Conservation (phyloP, 768 basidiomycete genomes). For the Calocera cornea region DNA sequence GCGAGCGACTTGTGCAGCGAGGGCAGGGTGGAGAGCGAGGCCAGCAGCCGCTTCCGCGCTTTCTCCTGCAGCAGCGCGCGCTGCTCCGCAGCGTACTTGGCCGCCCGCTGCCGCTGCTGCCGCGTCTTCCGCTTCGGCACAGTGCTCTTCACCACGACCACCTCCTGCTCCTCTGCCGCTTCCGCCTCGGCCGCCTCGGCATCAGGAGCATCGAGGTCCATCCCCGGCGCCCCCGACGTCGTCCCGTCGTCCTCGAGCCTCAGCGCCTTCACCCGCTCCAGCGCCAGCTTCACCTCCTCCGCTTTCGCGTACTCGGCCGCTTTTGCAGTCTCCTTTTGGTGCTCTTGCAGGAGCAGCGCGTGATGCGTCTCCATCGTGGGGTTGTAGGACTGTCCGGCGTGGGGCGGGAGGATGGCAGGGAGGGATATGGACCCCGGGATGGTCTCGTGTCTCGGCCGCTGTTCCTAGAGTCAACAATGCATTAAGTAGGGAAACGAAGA, state of each 20-base stretch:
- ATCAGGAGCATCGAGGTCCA: slow-evolving; percentile 32
- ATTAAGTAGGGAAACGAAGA: neutral
- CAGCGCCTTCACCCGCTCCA: slow-evolving; percentile 34
- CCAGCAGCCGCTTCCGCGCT: slow-evolving; percentile 45
- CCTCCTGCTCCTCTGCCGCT: slow-evolving; percentile 26
- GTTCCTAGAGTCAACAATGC: neutral
- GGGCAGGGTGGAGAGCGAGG: slow-evolving; percentile 44
- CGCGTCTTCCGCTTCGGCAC: slow-evolving; percentile 37
- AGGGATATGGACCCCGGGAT: slow-evolving; percentile 34
- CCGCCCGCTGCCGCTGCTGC: slow-evolving; percentile 56
- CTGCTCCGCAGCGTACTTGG: slow-evolving; percentile 51
- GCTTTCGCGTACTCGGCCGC: slow-evolving; percentile 41
- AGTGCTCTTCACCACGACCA: slow-evolving; percentile 13
- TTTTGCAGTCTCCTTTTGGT: slow-evolving; percentile 48
- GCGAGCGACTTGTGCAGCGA: slow-evolving; percentile 33
- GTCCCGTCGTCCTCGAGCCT: slow-evolving; percentile 23
- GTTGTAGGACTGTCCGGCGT: slow-evolving; percentile 81
- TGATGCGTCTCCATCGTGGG: slow-evolving; percentile 61
- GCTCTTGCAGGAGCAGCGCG: slow-evolving; percentile 53
- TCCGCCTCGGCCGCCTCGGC: slow-evolving; percentile 29
- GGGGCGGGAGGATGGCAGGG: slow-evolving; percentile 56
- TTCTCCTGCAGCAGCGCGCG: slow-evolving; percentile 40
- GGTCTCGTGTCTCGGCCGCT: neutral
- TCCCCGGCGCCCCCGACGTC: slow-evolving; percentile 41
- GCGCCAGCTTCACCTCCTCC: slow-evolving; percentile 40